Conservation (phyloP, 805 yeast genomes). For the Wickerhamiella domercqiae region DNA sequence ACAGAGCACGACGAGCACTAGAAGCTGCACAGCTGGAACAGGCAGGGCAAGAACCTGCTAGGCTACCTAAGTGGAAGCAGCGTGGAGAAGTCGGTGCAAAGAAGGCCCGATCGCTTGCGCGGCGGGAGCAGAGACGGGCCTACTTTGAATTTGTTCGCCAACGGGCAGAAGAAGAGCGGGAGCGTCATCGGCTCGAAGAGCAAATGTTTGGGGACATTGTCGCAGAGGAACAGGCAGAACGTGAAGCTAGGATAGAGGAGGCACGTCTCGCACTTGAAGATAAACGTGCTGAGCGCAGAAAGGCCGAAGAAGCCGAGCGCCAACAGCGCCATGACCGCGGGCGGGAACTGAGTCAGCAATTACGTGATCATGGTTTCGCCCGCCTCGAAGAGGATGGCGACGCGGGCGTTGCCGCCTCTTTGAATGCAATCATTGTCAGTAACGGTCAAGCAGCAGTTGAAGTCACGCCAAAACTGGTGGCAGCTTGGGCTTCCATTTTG, state of each 20-base stretch:
- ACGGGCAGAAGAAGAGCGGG: constrained; percentile 18
- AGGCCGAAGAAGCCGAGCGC: constrained; percentile 15
- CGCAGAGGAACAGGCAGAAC: constrained; percentile 19
- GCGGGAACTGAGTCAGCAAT: constrained; percentile 7
- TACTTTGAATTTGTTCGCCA: constrained; percentile 23
- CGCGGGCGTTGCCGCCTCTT: constrained; percentile 10
- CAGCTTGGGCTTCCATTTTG: neutral
- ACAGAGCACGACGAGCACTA: constrained; percentile 12
- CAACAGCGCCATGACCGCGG: constrained; percentile 9
- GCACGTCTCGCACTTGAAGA: constrained; percentile 15
- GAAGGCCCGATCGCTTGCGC: constrained; percentile 23
- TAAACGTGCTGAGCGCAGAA: constrained; percentile 11
- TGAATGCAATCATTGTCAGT: constrained; percentile 12
- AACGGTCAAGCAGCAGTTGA: constrained; percentile 12
- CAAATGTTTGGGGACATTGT: constrained; percentile 22
- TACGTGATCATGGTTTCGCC: constrained; percentile 13
- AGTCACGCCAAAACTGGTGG: constrained; percentile 7
- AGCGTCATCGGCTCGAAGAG: constrained; percentile 16
- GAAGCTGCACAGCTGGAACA: constrained; percentile 12
- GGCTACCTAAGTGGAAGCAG: constrained; percentile 16
- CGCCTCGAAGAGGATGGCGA: constrained; percentile 11
- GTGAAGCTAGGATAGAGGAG: constrained; percentile 14
- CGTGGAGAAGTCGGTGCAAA: constrained; percentile 21
- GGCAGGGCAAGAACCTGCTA: constrained; percentile 10
- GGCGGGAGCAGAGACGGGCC: constrained; percentile 22